A percentile compares a stretch with the other conserved stretches of the same genome.
Conservation (phyloP, 1,284 basidiomycete genomes). For the Tilletia setariae region DNA sequence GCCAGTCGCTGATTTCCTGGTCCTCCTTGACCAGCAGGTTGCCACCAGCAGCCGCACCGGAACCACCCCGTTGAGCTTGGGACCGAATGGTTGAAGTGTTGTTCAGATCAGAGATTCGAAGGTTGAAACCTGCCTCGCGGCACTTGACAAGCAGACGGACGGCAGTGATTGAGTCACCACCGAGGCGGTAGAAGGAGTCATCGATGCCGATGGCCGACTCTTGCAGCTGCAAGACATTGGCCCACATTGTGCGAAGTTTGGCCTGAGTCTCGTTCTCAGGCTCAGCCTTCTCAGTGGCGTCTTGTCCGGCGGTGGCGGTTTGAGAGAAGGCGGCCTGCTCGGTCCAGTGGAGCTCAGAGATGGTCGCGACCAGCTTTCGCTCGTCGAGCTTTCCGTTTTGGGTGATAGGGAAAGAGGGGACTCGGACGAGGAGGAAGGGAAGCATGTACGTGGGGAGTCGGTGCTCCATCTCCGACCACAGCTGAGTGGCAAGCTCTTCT, state of each 20-base stretch:
- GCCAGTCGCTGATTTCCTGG: neutral
- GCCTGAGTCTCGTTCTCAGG: neutral
- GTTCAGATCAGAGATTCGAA: constrained; percentile 2
- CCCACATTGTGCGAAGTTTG: neutral
- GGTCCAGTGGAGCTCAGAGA: neutral
- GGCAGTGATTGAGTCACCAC: constrained; percentile 5
- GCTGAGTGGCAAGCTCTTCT: neutral
- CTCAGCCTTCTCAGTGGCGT: neutral
- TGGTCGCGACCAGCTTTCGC: neutral
- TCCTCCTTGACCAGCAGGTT: neutral
- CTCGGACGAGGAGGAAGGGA: neutral
- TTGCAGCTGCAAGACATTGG: neutral
- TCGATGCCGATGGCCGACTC: constrained; percentile 3
- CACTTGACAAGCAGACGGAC: neutral
- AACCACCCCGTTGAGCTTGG: neutral
- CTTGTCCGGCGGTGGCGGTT: neutral
- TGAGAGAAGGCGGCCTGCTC: neutral
- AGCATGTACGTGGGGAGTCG: neutral
- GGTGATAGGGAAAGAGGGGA: neutral
- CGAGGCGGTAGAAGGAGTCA: neutral
- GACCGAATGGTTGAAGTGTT: neutral
- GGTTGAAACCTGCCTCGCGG: neutral
- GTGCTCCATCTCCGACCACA: neutral
- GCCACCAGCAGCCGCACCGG: neutral
- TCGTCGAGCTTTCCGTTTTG: constrained; percentile 6